Evolutionary conservation across 2,329 filamentous ascomycete genomes (phyloP), one percentile per base, ranked within the genome.

Genomic region (Davidsoniella virescens): DNA sequence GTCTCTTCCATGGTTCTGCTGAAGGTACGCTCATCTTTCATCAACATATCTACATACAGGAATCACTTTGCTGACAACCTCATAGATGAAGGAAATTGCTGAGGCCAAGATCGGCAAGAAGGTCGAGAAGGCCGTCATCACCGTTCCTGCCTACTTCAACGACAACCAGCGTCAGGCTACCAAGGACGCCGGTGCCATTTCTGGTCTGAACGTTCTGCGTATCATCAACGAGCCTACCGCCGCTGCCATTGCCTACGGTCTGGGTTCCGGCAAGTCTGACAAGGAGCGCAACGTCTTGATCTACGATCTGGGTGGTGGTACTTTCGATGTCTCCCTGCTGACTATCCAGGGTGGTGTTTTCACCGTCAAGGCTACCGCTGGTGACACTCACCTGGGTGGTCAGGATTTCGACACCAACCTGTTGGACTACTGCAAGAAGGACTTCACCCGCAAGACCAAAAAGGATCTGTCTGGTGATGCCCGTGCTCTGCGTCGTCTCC

Each of bases 221-320:
- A 96, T 98, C 74, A 96, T 98, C 75, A 98, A 98, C 80, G 92
- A 98, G 76, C 92, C 92, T 55, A 98, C 92, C 57, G 92, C 92
- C 60, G 92, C 92, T 56, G 92, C 92, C 61, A 96, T 96, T 63
- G 92, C 92, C 62, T 98, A 98, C 70, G 92, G 92, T 78, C 84
- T 98, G 55, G 88, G 88, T 64, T 76, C 86, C 59, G 87, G 87
- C 73, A 94, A 94, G 78, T 84, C 86, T 50, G 84, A 85, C 68
- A 94, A 94, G 78, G 92, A 96, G 79, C 87, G 92, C 65, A 94
- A 96, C 67, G 90, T 98, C 64, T 79, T 98, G 60, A 96, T 98
- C 75, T 98, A 96, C 77, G 92, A 98, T 82, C 82, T 98, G 57
- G 92, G 92, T 79, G 92, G 92, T 79, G 92, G 92, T 79, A 98